Percentiles rank a stretch among this genome's conserved stretches.
Conservation (phyloP, 768 basidiomycete genomes). For the Naganishia vaughanmartiniae region DNA sequence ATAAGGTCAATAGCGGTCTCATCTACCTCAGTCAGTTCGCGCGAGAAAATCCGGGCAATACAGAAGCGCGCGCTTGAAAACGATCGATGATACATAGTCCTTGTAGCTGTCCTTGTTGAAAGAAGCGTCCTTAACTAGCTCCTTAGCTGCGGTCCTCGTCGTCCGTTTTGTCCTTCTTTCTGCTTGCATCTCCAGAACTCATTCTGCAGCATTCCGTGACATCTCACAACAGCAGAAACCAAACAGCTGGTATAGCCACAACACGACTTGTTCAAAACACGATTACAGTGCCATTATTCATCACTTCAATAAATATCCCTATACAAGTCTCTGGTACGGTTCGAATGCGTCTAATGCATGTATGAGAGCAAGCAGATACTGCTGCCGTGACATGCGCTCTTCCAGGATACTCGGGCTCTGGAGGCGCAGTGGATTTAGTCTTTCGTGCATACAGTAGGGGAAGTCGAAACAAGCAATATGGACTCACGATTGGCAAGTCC, state of each 20-base stretch:
- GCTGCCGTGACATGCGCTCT: conserved; percentile 10
- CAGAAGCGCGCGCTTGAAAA: conserved; percentile 1
- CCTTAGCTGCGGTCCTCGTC: no score
- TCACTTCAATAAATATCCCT: not conserved
- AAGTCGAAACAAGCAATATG: not conserved
- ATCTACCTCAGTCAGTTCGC: not conserved
- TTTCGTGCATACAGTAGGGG: not conserved
- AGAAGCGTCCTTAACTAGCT: no score
- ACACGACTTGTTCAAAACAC: no score
- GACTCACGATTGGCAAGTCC: conserved; percentile 8
- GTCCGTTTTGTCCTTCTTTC: no score
- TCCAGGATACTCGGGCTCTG: conserved; percentile 12
- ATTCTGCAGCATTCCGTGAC: no score
- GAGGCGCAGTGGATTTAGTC: not conserved
- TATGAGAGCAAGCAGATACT: conserved; percentile 6
- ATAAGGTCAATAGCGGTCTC: not conserved
- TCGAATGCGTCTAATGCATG: conserved; percentile 14
- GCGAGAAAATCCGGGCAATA: conserved; percentile 10
- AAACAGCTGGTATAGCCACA: no score
- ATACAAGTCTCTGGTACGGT: conserved; percentile 21
- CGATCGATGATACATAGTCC: not conserved
- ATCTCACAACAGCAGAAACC: no score
- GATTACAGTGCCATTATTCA: not conserved
- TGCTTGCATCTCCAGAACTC: no score
- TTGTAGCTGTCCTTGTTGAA: no score